These are phyloP conservation scores for Citrus mangshanensis DNA, from an alignment of 345 rosid species.

Conservation along the genomic window DNA sequence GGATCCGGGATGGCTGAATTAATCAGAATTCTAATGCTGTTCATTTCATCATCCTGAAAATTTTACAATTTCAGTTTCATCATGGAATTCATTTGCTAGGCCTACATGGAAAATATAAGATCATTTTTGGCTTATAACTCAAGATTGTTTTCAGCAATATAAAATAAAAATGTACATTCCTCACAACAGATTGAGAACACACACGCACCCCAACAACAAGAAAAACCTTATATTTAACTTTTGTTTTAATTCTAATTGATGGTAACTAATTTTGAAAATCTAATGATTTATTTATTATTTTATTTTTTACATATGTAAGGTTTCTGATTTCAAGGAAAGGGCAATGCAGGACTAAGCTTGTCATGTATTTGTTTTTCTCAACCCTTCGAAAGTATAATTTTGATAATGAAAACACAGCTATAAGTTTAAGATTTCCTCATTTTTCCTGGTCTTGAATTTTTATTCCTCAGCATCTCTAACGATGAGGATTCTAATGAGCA, in stretches of 20 bases:
- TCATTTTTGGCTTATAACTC: background rate
- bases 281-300: too few species aligned
- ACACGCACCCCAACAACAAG: too few species aligned
- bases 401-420: background rate
- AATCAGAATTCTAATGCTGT: conserved; percentile 40
- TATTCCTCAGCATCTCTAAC: background rate
- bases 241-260: too few species aligned
- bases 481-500: background rate
- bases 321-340: background rate
- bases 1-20: conserved; percentile 51
- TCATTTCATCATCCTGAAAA: conserved; percentile 57
- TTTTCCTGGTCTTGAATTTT: background rate
- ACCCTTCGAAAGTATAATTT: background rate
- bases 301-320: background rate
- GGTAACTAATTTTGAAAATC: too few species aligned
- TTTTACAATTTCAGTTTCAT: background rate
- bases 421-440: background rate
- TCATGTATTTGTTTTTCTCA: background rate
- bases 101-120: too few species aligned
- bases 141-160: too few species aligned
- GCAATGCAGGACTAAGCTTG: background rate
- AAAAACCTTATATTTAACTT: too few species aligned
- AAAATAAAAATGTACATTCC: too few species aligned
- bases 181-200: too few species aligned
- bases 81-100: background rate